Base-by-base conservation (phyloP, 1,284 basidiomycete species). In the Ustilago crameri region DNA sequence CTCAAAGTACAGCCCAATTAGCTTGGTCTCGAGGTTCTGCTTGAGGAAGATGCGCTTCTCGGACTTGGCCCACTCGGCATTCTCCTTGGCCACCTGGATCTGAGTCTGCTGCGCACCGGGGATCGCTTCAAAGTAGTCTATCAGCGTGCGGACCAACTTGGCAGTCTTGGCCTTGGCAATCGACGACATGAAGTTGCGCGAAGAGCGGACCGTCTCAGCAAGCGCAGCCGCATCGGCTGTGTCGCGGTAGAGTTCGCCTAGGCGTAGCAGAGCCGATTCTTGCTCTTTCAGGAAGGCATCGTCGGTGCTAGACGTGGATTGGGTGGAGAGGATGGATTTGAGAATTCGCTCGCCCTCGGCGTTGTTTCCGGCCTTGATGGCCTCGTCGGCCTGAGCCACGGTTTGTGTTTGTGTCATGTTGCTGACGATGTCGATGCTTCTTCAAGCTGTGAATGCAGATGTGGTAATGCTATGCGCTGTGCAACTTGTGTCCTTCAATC, bases 151-250 rank as follows among this genome's bases (percentile, higher is more conserved):
- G 52, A 81, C 72, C 22, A 98, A 89, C 86, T 97, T 97, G 3
- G 95, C 95, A 0, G 95, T 97, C 86, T 98, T 98, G 9, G 96
- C 95, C 84, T 98, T 98, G 24, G 95, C 95, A 1, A 94, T 93
- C 15, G 91, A 91, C 0, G 92, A 91, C 90, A 97, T 93, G 86
- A 96, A 95, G 0, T 90, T 88, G 53, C 94, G 87, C 0, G 93
- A 95, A 30, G 91, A 88, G 0, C 90, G 91, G 54, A 98, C 92
- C 14, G 96, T 90, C 60, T 93, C 88, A 2, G 94, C 92, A 2
- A 98, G 87, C 23, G 91, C 91, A 65, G 90, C 85, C 5, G 92
- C 90, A 85, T 97, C 91, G 78, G 89, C 89, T 78, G 91, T 88
- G 84, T 95, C 93, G 38, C 92, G 87, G 83, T 96, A 93, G 12